Percentiles rank a stretch among this genome's conserved stretches.
Evolutionary conservation across 2,329 filamentous ascomycete genomes (phyloP).

Genomic region (Venturia pyrina): DNA sequence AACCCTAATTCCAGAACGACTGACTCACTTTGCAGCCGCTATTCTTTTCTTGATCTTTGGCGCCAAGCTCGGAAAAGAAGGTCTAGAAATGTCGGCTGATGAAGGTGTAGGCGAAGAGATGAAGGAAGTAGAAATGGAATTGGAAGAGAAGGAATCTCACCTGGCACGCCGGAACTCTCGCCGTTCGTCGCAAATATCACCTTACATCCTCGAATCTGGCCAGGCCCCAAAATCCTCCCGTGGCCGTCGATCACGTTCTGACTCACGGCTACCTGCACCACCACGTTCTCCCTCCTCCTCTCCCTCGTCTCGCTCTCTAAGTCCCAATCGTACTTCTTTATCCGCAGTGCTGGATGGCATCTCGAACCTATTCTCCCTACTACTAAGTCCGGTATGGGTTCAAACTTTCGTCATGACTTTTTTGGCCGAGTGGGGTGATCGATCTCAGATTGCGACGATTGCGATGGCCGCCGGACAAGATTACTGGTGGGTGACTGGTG

Average conservation of each 20-base stretch:
- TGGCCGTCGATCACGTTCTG: constrained; percentile 57
- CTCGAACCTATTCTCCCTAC: constrained; percentile 74
- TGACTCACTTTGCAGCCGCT: constrained; percentile 81
- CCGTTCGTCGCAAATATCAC: constrained; percentile 58
- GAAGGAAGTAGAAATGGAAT: constrained; percentile 89
- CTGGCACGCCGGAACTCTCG: constrained; percentile 53
- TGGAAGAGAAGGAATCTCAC: constrained; percentile 81
- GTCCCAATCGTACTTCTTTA: constrained; percentile 44
- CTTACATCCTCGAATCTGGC: constrained; percentile 73
- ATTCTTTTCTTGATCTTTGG: constrained; percentile 85
- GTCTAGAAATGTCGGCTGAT: constrained; percentile 75
- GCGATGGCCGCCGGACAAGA: constrained; percentile 98
- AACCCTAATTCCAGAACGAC: constrained; percentile 75
- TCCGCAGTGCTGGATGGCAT: constrained; percentile 52
- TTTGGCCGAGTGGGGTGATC: constrained; percentile 93
- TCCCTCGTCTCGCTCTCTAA: constrained; percentile 27
- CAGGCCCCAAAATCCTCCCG: constrained; percentile 55
- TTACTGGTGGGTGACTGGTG: constrained; percentile 96
- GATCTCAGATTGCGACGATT: constrained; percentile 95
- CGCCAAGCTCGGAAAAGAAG: constrained; percentile 72
- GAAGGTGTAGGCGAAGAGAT: constrained; percentile 95
- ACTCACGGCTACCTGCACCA: constrained; percentile 68
- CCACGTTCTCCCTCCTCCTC: constrained; percentile 65
- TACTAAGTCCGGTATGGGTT: constrained; percentile 94
- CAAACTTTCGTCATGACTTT: constrained; percentile 99